These are phyloP conservation scores for Neopestalotiopsis sp. DNA, from an alignment of 2,329 filamentous ascomycete genomes.

Conservation along the genomic window DNA sequence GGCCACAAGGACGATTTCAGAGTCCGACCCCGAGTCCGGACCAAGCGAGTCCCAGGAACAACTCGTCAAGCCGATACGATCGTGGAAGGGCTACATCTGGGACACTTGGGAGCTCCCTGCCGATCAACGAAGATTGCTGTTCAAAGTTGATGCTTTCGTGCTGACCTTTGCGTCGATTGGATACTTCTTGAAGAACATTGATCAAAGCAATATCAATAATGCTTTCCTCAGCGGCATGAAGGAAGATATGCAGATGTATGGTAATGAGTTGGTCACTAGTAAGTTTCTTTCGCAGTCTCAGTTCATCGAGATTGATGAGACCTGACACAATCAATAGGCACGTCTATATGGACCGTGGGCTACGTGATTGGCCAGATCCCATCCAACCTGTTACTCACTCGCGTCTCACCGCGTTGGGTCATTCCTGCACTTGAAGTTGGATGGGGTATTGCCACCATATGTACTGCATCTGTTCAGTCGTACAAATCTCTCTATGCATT, in stretches of 20 bases:
- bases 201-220: conserved; percentile 19
- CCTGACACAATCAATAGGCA: not conserved
- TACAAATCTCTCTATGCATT: conserved; percentile 13
- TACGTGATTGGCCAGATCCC: conserved; percentile 9
- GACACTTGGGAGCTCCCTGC: conserved; percentile 11
- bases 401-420: conserved; percentile 10
- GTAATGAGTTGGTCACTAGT: conserved; percentile 17
- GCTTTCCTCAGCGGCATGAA: conserved; percentile 19
- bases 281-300: not conserved
- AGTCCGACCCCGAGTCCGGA: conserved; percentile 1
- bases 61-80: conserved; percentile 8
- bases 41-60: conserved; percentile 3
- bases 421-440: conserved; percentile 5
- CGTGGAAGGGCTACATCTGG: conserved; percentile 13
- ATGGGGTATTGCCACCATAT: conserved; percentile 9
- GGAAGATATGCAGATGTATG: conserved; percentile 15
- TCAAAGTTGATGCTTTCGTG: conserved; percentile 11
- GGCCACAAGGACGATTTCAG: not conserved
- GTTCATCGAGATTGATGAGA: not conserved
- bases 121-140: not conserved
- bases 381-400: not conserved
- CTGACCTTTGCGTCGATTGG: not conserved
- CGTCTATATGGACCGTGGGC: conserved; percentile 7
- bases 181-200: not conserved
- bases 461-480: not conserved